Evolutionary conservation across 345 rosid genomes (phyloP), one percentile per base, ranked within the genome.

Genomic region (Conringia planisiliqua): DNA sequence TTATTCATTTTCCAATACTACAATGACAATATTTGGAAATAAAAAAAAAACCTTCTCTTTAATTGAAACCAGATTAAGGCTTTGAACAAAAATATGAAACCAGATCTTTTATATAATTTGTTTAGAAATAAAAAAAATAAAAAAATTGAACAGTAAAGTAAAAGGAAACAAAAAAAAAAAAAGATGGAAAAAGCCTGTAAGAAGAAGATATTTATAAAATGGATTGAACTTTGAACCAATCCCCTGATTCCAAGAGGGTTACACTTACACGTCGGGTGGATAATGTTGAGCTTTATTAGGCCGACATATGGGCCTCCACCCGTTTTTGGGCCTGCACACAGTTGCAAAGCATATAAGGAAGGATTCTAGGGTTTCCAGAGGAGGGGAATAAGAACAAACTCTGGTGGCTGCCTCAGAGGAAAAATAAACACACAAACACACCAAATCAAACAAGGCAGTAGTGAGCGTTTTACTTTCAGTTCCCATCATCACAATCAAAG

Each of bases 301-400:
- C 62, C 38, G 14, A 13, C 7, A 27, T 14, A 50, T 61, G 63
- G 79, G 79, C 70, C 63, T 52, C 1, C 5, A 3, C 38, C 22
- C 4, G 1, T 39, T 39, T 22, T 48, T 47, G 27, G 62, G 5
- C 68, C 55, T 56, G 29, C 22, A 4, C 17, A 18, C 12, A 48
- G 35, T 13, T 13, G 6, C 17, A 14, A 6, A 43, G 51, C 14
- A 7, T 68, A 61, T 60, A 57, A 35, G 10, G 7, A 18, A 3
- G 12, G 29, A 1, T 75, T 9, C 62, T 75, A 75, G 74, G 74
- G 74, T 52, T 75, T 68, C 33, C 33, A 0, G 29, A 27, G 1
- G 38, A 13, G 17, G 4, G 10, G n/a, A 29, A 0, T 30, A 57
- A 35, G 32, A 73, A 9, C 47, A 47, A 20, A 13, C 30, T 35